These are phyloP conservation scores for Nigrograna mackinnonii DNA, from an alignment of 2,329 filamentous ascomycete species.

Conservation along the genomic window DNA sequence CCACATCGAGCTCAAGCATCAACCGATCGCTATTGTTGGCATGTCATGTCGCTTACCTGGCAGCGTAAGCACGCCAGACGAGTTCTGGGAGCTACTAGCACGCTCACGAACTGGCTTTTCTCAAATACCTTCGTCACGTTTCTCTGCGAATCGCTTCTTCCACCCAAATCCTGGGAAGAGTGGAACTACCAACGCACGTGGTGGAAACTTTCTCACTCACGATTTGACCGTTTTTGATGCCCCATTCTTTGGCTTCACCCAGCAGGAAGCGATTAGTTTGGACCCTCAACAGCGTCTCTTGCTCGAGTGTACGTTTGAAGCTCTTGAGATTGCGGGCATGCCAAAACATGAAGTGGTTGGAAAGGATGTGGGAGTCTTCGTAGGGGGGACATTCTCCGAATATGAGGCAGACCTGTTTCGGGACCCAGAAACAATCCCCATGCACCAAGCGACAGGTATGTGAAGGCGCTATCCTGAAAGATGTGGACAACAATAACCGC, in stretches of 20 bases:
- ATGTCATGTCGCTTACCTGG: slow-evolving; percentile 35
- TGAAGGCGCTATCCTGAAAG: background rate
- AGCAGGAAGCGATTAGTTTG: slow-evolving; percentile 27
- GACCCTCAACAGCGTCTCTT: slow-evolving; percentile 39
- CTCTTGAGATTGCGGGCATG: slow-evolving; percentile 44
- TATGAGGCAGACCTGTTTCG: slow-evolving; percentile 25
- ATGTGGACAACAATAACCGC: slow-evolving; percentile 1
- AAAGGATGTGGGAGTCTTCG: slow-evolving; percentile 27
- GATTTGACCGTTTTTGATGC: slow-evolving; percentile 29
- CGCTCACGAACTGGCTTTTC: slow-evolving; percentile 34
- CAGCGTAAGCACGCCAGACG: slow-evolving; percentile 22
- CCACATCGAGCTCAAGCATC: slow-evolving; percentile 6
- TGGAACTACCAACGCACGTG: slow-evolving; percentile 35
- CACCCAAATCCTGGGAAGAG: slow-evolving; percentile 40
- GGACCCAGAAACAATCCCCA: slow-evolving; percentile 27
- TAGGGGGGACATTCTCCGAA: slow-evolving; percentile 25
- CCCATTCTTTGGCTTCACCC: slow-evolving; percentile 31
- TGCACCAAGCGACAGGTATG: slow-evolving; percentile 29
- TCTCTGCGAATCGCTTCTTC: slow-evolving; percentile 40
- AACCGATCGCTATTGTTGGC: slow-evolving; percentile 44
- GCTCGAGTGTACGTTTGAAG: slow-evolving; percentile 39
- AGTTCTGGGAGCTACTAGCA: slow-evolving; percentile 30
- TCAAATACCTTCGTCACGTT: slow-evolving; percentile 42
- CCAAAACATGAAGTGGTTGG: slow-evolving; percentile 29
- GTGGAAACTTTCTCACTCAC: slow-evolving; percentile 24